These are phyloP conservation scores for Coemansia sp. DNA, from an alignment of 192 early-diverging fungal genomes.

Conservation along the genomic window DNA sequence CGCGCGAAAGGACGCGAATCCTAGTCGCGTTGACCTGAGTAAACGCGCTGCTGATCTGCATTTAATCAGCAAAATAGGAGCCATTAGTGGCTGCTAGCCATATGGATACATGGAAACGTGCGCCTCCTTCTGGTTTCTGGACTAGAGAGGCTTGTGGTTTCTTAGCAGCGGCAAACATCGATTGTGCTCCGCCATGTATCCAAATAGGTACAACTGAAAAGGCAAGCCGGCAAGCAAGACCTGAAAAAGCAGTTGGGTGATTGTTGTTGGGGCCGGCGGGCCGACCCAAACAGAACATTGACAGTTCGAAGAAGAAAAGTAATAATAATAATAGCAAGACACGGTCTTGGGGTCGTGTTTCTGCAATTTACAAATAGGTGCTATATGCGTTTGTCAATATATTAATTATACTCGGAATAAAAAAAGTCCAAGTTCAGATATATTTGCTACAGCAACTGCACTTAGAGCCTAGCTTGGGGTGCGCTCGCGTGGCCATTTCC, in stretches of 20 bases:
- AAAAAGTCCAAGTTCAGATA: neutral
- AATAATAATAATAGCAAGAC: neutral
- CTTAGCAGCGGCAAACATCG: neutral
- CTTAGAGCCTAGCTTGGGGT: neutral
- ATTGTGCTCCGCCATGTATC: neutral
- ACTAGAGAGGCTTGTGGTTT: conserved; percentile 4
- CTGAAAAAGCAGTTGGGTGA: neutral
- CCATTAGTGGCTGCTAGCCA: neutral
- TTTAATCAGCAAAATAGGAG: neutral
- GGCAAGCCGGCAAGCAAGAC: conserved; percentile 5
- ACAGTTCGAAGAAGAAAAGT: neutral
- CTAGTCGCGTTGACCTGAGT: neutral
- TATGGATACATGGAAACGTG: conserved; percentile 4
- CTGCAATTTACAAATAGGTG: neutral
- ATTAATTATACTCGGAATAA: conserved; percentile 7
- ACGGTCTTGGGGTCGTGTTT: neutral
- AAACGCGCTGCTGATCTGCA: conserved; percentile 2
- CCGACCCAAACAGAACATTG: neutral
- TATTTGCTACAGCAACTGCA: neutral
- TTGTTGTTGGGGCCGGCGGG: conserved; percentile 1
- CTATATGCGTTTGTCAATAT: neutral
- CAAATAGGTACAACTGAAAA: neutral
- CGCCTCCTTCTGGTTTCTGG: conserved; percentile 28
- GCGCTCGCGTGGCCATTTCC: neutral
- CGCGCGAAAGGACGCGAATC: neutral